Conservation (phyloP, 495 filamentous ascomycete genomes). For the Neurospora pannonica region DNA sequence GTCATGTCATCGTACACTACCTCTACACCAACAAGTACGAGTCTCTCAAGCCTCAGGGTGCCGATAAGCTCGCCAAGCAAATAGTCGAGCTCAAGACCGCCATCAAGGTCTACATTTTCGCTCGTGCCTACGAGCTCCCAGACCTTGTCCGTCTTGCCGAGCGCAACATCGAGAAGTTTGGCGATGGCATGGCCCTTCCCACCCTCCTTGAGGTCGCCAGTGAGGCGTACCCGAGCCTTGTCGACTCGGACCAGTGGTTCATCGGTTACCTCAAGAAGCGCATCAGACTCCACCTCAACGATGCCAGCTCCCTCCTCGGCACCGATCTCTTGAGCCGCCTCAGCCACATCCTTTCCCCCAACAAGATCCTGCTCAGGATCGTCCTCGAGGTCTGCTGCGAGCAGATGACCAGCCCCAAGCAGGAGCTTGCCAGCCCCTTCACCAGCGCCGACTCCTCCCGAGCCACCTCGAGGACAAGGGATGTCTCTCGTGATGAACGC, state of each 20-base stretch:
- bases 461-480: conserved; percentile 5
- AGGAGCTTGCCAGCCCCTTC: conserved; percentile 6
- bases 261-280: conserved; percentile 22
- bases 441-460: conserved; percentile 10
- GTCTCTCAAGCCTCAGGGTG: conserved; percentile 20
- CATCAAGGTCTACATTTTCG: conserved; percentile 22
- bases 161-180: conserved; percentile 18
- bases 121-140: conserved; percentile 22
- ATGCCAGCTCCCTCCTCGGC: conserved; percentile 17
- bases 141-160: conserved; percentile 24
- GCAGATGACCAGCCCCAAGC: conserved; percentile 7
- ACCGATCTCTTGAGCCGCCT: conserved; percentile 21
- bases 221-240: conserved; percentile 20
- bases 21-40: conserved; percentile 25
- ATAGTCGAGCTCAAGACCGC: conserved; percentile 23
- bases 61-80: conserved; percentile 14
- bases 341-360: conserved; percentile 25
- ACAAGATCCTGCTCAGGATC: conserved; percentile 22
- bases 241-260: conserved; percentile 23
- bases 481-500: background rate
- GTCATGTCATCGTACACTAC: conserved; percentile 27
- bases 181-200: conserved; percentile 19
- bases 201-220: conserved; percentile 21
- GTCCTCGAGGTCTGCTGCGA: conserved; percentile 28
- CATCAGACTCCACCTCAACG: conserved; percentile 22